Base-by-base conservation (phyloP, 768 basidiomycete species). In the Xerocomus spinulosus region DNA sequence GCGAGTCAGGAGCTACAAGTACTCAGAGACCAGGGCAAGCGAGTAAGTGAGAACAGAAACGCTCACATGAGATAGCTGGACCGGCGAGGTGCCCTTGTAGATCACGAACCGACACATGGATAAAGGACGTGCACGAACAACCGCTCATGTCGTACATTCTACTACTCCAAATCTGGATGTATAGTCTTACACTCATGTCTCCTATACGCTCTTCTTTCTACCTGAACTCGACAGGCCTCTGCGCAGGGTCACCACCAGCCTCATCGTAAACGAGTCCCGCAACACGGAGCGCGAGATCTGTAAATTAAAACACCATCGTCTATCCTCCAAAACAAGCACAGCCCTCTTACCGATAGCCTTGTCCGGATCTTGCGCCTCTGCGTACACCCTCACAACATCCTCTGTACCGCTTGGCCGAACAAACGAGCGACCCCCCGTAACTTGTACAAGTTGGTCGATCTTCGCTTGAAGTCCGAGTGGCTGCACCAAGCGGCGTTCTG, bases 391-490 rank as follows among this genome's bases (percentile, higher is more conserved):
- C 6, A 99, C 96, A 21, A 95, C 94, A 60, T 99, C 94, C 67
- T 99, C 96, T 20, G 96, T 99, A 9, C 96, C 96, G 66, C 92
- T 95, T 3, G 96, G 96, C 48, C 96, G 70, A 15, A 98, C 96
- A 61, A 99, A 99, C 23, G 90, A 82, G 34, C 96, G 80, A 1
- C 96, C 96, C 15, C 82, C 82, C 38, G 86, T 83, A 59, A 85
- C 88, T 60, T 82, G 82, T 25, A 90, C 84, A 30, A 92, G 75
- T 23, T 84, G 86, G 51, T 97, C 87, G 42, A 99, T 83, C 65
- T 80, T 83, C 10, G 65, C 73, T 65, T 98, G 96, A 48, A 97
- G 63, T 9, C 88, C 87, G 15, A 69, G 68, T 3, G 96, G 96
- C 58, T 71, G 85, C 29, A 86, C 81, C 53, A 99, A 75, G 44